A percentile compares a stretch with the other conserved stretches of the same genome.
These are phyloP conservation scores for Cucurbita ficifolia DNA, from an alignment of 306 rosid species.

Conservation along the genomic window DNA sequence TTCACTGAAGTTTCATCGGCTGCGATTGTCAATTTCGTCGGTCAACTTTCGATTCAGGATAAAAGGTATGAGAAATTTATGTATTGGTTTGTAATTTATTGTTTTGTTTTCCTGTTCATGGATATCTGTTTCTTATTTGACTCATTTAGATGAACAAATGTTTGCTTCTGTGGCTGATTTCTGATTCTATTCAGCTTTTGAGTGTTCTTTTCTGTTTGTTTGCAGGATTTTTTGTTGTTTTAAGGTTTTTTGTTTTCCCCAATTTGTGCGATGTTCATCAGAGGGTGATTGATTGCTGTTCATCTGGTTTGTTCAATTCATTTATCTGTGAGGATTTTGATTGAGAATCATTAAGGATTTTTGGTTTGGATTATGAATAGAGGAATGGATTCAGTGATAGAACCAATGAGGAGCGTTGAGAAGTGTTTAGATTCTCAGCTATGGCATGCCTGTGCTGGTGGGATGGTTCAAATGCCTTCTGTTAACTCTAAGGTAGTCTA, in stretches of 20 bases:
- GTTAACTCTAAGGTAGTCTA: constrained; percentile 66
- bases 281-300: background rate
- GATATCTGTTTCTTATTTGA: background rate
- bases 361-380: constrained; percentile 19
- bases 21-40: background rate
- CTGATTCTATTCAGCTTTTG: background rate
- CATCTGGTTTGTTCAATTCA: background rate
- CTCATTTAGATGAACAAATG: background rate
- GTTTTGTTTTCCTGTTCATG: background rate
- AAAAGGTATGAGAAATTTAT: background rate
- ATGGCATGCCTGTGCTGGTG: constrained; percentile 96
- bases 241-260: background rate
- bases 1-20: background rate
- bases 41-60: constrained; percentile 6
- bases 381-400: constrained; percentile 42
- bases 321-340: background rate
- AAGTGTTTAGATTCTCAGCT: constrained; percentile 67
- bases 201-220: background rate
- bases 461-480: constrained; percentile 89
- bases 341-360: background rate
- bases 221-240: background rate
- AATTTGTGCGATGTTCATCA: background rate
- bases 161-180: background rate
- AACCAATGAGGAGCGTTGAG: constrained; percentile 23
- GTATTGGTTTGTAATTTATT: background rate